Base-by-base conservation (phyloP, 495 filamentous ascomycete genomes). In the Penicillium malachiteum region DNA sequence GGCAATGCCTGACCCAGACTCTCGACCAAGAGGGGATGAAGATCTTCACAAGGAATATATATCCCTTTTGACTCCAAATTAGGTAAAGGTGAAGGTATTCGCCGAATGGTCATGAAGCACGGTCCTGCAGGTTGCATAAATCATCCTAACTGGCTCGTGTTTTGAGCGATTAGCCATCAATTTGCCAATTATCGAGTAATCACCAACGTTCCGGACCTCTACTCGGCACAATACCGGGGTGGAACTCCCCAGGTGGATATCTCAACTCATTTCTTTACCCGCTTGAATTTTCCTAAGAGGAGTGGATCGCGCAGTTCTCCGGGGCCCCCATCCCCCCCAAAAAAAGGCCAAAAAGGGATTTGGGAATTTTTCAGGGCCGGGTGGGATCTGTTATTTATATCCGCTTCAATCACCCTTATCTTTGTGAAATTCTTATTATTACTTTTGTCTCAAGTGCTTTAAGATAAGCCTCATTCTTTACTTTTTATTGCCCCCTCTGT, bases 101-200 rank as follows among this genome's bases (percentile, higher is more conserved):
- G 8, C 14, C 30, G 12, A 35, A 37, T 37, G 12, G 34, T 33
- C 45, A 8, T 8, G 45, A 44, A 44, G 43, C 17, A 13, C 34
- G 54, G 50, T 50, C 58, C 40, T 46, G 48, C 21, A 35, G 26
- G 12, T 41, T 49, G 46, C 49, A 42, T 39, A 30, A 13, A 40
- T 12, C 44, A 39, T 31, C 21, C 39, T 53, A 46, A 63, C 48
- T 57, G 48, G 55, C 40, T 52, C 52, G 56, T 35, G 4, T 16
- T 26, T 7, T 26, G 17, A 17, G 12, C 17, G 43, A 37, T 62
- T 62, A 43, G 51, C 59, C 59, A 57, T 40, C 8, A 9, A 48
- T 43, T 43, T 46, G 37, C 54, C 50, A 52, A 57, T 52, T 10
- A 65, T 65, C 63, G 63, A 65, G 63, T 65, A 63, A 65, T 65